Evolutionary conservation across 257 asterid species (phyloP).

Genomic region (Solanum sparsipilum): DNA sequence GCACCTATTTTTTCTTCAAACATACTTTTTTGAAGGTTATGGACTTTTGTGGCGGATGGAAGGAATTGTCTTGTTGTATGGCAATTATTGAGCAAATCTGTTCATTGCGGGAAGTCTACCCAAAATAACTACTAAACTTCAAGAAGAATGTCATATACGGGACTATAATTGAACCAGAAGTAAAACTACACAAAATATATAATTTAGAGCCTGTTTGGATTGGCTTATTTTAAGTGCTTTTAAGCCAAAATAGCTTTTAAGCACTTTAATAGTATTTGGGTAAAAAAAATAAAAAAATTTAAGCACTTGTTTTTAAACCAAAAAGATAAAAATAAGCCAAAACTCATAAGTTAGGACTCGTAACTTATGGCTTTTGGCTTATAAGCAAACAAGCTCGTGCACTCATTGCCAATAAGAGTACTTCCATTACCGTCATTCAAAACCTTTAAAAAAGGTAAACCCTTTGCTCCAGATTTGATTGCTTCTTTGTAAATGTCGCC

Average conservation of each 20-base stretch:
- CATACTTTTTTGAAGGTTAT: not conserved
- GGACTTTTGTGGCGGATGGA: not conserved
- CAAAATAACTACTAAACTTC: not conserved
- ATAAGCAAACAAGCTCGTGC: not conserved
- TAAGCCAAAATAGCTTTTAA: not conserved
- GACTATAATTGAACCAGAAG: not conserved
- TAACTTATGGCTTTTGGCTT: not conserved
- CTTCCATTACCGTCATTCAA: slow-evolving; percentile 50
- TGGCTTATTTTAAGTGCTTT: not conserved
- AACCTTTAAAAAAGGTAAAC: slow-evolving; percentile 87
- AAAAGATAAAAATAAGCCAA: not conserved
- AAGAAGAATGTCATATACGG: not conserved
- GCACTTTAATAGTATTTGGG: not conserved
- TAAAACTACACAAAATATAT: not conserved
- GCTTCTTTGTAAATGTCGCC: slow-evolving; percentile 84
- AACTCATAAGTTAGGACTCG: not conserved
- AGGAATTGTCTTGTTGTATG: not conserved
- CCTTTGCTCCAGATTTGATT: slow-evolving; percentile 87
- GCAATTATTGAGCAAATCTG: not conserved
- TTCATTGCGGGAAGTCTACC: not conserved
- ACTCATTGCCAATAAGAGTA: not conserved
- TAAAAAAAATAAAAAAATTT: no score
- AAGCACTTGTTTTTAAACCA: not conserved
- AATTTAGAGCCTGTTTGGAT: not conserved
- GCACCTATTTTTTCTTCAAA: not conserved